Percentiles rank a stretch among this genome's conserved stretches.
Evolutionary conservation across 306 rosid genomes (phyloP).

Genomic region (Herpetospermum pedunculosum): DNA sequence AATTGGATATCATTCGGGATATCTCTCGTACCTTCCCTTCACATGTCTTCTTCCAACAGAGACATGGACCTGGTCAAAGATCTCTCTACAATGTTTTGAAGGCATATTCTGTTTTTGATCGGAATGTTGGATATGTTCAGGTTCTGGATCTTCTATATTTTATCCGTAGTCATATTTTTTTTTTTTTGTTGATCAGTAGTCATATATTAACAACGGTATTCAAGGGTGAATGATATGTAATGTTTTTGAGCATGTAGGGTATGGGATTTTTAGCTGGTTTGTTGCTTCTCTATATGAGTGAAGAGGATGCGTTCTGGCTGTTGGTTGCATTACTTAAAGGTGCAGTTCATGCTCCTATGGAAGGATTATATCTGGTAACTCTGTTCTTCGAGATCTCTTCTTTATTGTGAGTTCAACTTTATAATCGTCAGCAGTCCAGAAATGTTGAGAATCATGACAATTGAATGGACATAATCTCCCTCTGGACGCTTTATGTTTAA

Average conservation of each 20-base stretch:
- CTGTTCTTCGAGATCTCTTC: not conserved
- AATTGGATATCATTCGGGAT: slow-evolving; percentile 91
- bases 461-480: not conserved
- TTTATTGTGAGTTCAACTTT: slow-evolving; percentile 1
- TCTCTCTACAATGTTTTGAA: slow-evolving; percentile 93
- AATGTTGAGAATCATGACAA: not conserved
- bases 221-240: slow-evolving; percentile 8
- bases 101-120: slow-evolving; percentile 91
- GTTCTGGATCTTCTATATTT: slow-evolving; percentile 27
- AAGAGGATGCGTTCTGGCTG: slow-evolving; percentile 97
- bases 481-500: not conserved
- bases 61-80: slow-evolving; percentile 99
- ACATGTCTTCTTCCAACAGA: slow-evolving; percentile 92
- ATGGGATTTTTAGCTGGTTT: slow-evolving; percentile 97
- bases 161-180: too few species aligned
- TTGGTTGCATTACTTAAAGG: slow-evolving; percentile 95
- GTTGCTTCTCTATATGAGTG: slow-evolving; percentile 95
- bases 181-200: too few species aligned
- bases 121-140: slow-evolving; percentile 99
- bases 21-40: slow-evolving; percentile 97
- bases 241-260: slow-evolving; percentile 59
- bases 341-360: slow-evolving; percentile 98
- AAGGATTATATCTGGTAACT: slow-evolving; percentile 85
- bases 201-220: not conserved
- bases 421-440: not conserved